Evolutionary conservation across 495 filamentous ascomycete species (phyloP).

Genomic region (Geopyxis carbonaria): DNA sequence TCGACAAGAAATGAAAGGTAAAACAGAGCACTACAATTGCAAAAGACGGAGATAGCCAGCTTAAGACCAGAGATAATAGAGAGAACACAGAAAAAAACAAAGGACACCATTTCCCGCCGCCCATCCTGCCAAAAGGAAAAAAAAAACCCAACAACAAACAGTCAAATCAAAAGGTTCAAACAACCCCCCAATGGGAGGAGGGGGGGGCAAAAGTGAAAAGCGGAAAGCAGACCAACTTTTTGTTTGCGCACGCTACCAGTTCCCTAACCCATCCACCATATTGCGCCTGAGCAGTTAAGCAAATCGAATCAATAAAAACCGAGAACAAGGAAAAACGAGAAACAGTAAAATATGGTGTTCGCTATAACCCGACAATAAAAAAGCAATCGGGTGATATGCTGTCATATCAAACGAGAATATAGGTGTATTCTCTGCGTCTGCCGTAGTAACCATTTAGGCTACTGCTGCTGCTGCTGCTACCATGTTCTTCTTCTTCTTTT

Average conservation of each 20-base stretch:
- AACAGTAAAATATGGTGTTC: not conserved
- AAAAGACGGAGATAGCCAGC: no score
- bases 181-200: not conserved
- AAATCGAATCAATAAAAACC: not conserved
- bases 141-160: not conserved
- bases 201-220: not conserved
- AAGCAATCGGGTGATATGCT: no score
- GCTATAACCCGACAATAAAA: no score
- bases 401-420: no score
- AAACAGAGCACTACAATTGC: no score
- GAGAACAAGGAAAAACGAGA: not conserved
- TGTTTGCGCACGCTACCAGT: conserved; percentile 3
- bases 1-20: no score
- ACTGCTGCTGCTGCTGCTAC: no score
- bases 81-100: no score
- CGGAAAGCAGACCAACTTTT: conserved; percentile 2
- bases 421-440: no score
- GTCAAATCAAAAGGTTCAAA: not conserved
- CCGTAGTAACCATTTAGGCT: no score
- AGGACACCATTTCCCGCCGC: not conserved
- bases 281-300: conserved; percentile 3
- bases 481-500: conserved; percentile 7
- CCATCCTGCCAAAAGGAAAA: conserved; percentile 5
- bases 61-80: no score
- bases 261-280: conserved; percentile 5